Percentiles rank a stretch among this genome's conserved stretches.
phyloP scores from a whole-genome alignment of 768 basidiomycete genomes.

The Crepidotus variabilis region DNA sequence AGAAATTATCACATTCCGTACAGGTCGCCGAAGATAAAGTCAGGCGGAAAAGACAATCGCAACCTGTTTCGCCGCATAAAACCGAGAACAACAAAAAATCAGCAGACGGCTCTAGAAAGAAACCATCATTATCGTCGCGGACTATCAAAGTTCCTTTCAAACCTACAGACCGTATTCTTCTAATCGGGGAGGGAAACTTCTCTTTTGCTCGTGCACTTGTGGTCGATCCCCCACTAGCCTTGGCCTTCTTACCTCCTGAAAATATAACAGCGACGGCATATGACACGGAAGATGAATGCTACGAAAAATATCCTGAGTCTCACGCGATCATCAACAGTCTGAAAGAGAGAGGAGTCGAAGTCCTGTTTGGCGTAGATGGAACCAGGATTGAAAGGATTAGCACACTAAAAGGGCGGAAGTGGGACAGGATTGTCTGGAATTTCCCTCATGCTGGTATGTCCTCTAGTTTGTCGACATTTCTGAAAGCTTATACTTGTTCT shows the following conservation, averaged over 20 bases:
- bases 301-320: slow-evolving; percentile 79
- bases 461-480: slow-evolving; percentile 1
- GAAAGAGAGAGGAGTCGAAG: slow-evolving; percentile 55
- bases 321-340: slow-evolving; percentile 52
- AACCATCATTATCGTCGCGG: slow-evolving; percentile 27
- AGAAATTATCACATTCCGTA: slow-evolving; percentile 49
- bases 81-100: not conserved
- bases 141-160: slow-evolving; percentile 62
- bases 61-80: not conserved
- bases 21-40: slow-evolving; percentile 47
- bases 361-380: slow-evolving; percentile 86
- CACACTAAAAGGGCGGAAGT: slow-evolving; percentile 55
- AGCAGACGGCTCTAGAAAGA: slow-evolving; percentile 28
- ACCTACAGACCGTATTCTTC: slow-evolving; percentile 61
- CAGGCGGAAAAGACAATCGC: slow-evolving; percentile 25
- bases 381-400: slow-evolving; percentile 61
- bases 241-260: slow-evolving; percentile 52
- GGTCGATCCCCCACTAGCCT: slow-evolving; percentile 36
- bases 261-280: slow-evolving; percentile 84
- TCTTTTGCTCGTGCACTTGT: slow-evolving; percentile 82
- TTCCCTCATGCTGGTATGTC: slow-evolving; percentile 90
- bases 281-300: slow-evolving; percentile 75
- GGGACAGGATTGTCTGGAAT: slow-evolving; percentile 89
- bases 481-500: not conserved
- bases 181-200: slow-evolving; percentile 95